Base-by-base conservation (phyloP, 2,329 filamentous ascomycete species). In the Aureobasidium pullulans region DNA sequence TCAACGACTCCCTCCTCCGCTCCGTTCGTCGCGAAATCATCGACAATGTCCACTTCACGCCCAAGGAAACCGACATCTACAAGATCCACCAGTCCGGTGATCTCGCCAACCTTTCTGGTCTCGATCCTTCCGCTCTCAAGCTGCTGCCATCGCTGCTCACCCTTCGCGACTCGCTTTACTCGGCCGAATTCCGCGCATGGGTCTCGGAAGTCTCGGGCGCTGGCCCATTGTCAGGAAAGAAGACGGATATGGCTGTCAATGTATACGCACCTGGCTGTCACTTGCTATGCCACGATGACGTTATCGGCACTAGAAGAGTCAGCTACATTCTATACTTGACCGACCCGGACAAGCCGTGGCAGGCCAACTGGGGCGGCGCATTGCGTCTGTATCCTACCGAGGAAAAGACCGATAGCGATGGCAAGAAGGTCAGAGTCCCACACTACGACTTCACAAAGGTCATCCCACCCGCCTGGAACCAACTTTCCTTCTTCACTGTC, bases 191-290 rank as follows among this genome's bases (percentile, higher is more conserved):
- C 76, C 87, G 94, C 69, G 81, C 89, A 76, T 97, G 96, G 74
- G 84, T 97, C 60, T 89, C 91, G 32, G 80, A 84, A 58, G 89
- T 99, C 69, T 96, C 93, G 13, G 85, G 85, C 61, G 90, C 90
- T 60, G 94, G 94, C 0, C 86, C 90, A 60, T 75, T 99, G 69
- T 96, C 90, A 68, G 94, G 92, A 2, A 84, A 84, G 73, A 99
- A 97, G 80, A 97, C 94, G 16, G 94, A 99, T 74, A 96, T 99
- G 91, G 94, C 94, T 61, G 96, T 99, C 79, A 99, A 99, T 71
- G 86, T 99, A 53, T 99, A 99, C 74, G 96, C 91, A 0, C 93
- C 94, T 5, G 93, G 94, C 42, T 97, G 93, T 71, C 96, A 95
- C 72, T 81, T 99, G 29, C 81, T 99, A 32, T 97, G 94, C 75